These are phyloP conservation scores for Bipolaris oryzae DNA, from an alignment of 2,329 filamentous ascomycete genomes.

Conservation along the genomic window DNA sequence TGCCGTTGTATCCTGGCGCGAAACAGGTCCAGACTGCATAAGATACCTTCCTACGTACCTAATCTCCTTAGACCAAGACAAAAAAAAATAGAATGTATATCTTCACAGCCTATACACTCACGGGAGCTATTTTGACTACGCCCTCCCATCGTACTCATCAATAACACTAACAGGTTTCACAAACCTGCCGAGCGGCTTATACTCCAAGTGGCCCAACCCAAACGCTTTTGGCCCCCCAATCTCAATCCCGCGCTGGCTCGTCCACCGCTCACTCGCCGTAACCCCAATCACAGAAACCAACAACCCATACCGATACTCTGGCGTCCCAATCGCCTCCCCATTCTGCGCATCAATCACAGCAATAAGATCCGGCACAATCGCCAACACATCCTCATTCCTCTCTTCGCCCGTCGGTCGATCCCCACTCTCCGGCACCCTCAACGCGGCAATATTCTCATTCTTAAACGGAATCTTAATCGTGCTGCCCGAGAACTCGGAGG, in stretches of 20 bases:
- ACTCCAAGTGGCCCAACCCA: slow-evolving; percentile 56
- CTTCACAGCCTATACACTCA: no score
- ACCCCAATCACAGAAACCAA: slow-evolving; percentile 61
- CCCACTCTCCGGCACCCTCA: slow-evolving; percentile 34
- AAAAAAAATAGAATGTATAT: no score
- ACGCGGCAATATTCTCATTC: slow-evolving; percentile 73
- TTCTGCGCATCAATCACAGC: slow-evolving; percentile 57
- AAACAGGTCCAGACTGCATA: slow-evolving; percentile 29
- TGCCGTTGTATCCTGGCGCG: slow-evolving; percentile 44
- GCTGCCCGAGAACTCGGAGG: slow-evolving; percentile 45
- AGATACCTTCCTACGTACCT: no score
- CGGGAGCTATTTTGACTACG: neutral
- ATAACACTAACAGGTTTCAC: slow-evolving; percentile 62
- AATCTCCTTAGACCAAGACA: no score
- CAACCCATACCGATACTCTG: slow-evolving; percentile 62
- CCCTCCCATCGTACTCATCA: slow-evolving; percentile 51
- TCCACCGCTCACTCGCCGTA: slow-evolving; percentile 62
- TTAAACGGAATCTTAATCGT: slow-evolving; percentile 71
- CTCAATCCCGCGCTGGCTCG: slow-evolving; percentile 55
- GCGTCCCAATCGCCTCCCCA: slow-evolving; percentile 58
- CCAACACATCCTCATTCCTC: slow-evolving; percentile 51
- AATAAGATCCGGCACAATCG: slow-evolving; percentile 59
- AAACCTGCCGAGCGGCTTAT: slow-evolving; percentile 59
- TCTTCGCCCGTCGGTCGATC: slow-evolving; percentile 38
- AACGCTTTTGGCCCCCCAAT: slow-evolving; percentile 59